Base-by-base conservation (phyloP, 192 early-diverging fungal genomes). In the Geranomyces variabilis region DNA sequence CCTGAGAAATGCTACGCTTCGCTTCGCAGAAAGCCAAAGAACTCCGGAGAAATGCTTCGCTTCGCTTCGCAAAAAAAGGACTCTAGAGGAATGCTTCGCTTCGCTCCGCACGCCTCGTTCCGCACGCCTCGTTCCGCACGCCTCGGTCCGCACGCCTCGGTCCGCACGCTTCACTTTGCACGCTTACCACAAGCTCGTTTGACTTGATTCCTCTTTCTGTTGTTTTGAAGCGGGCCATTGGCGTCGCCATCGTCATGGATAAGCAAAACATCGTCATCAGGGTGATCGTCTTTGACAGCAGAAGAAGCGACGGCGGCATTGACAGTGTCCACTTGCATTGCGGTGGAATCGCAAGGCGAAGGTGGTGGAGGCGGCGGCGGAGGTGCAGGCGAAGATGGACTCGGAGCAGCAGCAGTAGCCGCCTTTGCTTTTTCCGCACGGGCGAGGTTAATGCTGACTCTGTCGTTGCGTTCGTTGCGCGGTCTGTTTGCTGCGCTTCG, bases 171-270 rank as follows among this genome's bases (percentile, higher is more conserved):
- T 22, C 48, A 67, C 17, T 15, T 19, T 64, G 14, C 21, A 19
- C 31, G 76, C 80, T 77, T 84, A 90, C 89, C 89, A 83, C 93
- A 95, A 17, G 93, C 93, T 64, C 93, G 93, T 68, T 95, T 95
- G 48, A 95, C 93, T 73, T 95, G 93, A 29, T 85, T 84, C 63
- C 92, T 84, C 64, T 92, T 92, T 36, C 71, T 3, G 36, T 10
- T 10, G 36, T 3, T 10, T n/a, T n/a, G n/a, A n/a, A n/a, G n/a
- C 3, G 36, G 36, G 15, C 51, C 21, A 55, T 55, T 3, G 15
- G 21, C 7, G 51, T 55, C 26, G 15, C n/a, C n/a, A n/a, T n/a
- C n/a, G n/a, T n/a, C n/a, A 24, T n/a, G 51, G 51, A 55, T n/a
- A 55, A 14, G 4, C 21, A 14, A 41, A 10, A 7, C 10, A 10